A percentile compares a stretch with the other conserved stretches of the same genome.
phyloP scores from a whole-genome alignment of 139 green algal species.

The Chlamydomonas applanata region DNA sequence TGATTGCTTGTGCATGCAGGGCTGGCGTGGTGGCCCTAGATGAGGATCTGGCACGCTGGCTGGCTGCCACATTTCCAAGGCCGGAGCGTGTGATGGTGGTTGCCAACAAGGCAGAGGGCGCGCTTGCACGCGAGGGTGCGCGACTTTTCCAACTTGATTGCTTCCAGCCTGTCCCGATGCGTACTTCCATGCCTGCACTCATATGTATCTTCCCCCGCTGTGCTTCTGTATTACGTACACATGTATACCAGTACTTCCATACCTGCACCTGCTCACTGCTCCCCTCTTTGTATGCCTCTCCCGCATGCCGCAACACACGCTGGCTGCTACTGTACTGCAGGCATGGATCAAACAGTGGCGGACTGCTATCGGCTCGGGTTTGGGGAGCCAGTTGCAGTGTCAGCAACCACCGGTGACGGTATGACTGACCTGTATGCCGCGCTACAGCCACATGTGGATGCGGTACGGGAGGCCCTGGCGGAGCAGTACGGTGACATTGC shows the following conservation, averaged over 20 bases:
- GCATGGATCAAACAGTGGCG: constrained; percentile 32
- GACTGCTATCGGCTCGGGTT: constrained; percentile 68
- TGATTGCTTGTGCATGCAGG: no score
- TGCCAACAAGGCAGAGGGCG: constrained; percentile 87
- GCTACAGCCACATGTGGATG: constrained; percentile 52
- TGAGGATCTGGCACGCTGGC: constrained; percentile 71
- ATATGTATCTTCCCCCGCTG: no score
- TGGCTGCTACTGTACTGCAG: constrained; percentile 5
- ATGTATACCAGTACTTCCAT: no score
- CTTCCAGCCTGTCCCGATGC: no score
- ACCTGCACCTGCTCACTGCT: no score
- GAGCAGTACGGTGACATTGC: no score
- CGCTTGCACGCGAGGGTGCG: constrained; percentile 22
- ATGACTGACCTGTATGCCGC: constrained; percentile 82
- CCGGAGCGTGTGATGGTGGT: constrained; percentile 56
- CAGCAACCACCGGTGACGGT: constrained; percentile 85
- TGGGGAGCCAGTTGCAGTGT: constrained; percentile 79
- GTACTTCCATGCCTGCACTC: no score
- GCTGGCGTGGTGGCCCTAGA: constrained; percentile 59
- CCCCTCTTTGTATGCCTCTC: no score
- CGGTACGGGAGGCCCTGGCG: background rate
- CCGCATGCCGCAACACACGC: no score
- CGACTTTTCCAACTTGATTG: background rate
- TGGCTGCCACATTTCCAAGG: constrained; percentile 34
- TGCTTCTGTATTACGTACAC: no score